phyloP scores from a whole-genome alignment of 352 stramenopile species.

The Phytophthora crassamura region DNA sequence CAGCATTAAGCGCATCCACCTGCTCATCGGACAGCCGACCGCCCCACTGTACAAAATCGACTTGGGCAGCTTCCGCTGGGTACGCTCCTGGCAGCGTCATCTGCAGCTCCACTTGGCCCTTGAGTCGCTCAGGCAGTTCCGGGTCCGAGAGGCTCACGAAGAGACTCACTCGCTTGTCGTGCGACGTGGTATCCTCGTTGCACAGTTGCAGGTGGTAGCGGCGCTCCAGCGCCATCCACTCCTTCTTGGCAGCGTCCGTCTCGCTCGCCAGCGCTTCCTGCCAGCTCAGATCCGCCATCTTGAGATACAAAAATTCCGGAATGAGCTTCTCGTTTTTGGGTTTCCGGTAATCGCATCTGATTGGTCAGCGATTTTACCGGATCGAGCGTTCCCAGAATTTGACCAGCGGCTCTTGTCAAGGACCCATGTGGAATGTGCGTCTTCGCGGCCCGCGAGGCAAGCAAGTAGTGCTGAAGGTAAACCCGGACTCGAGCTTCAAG shows the following conservation, averaged over 20 bases:
- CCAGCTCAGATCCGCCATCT: constrained; percentile 34
- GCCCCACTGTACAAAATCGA: constrained; percentile 66
- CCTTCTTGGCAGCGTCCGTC: constrained; percentile 50
- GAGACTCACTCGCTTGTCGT: constrained; percentile 32
- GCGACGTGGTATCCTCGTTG: constrained; percentile 19
- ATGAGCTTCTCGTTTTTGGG: constrained; percentile 5
- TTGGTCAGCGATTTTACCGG: neutral
- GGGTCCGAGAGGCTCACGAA: constrained; percentile 74
- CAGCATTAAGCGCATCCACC: constrained; percentile 42
- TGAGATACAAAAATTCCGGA: constrained; percentile 9
- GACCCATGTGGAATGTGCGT: constrained; percentile 68
- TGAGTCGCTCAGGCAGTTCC: constrained; percentile 58
- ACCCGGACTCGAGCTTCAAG: constrained; percentile 43
- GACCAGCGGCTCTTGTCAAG: neutral
- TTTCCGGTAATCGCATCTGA: neutral
- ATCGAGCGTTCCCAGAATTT: constrained; percentile 31
- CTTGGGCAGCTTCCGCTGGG: constrained; percentile 43
- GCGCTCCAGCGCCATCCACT: constrained; percentile 72
- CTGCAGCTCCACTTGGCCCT: constrained; percentile 61
- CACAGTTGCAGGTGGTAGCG: constrained; percentile 62
- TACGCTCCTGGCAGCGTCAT: constrained; percentile 65
- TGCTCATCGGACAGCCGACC: constrained; percentile 49
- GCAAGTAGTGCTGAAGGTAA: constrained; percentile 57
- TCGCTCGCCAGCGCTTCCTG: constrained; percentile 37
- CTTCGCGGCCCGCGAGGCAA: constrained; percentile 68